Conservation (phyloP, 805 yeast genomes). For the Zygoascus ofunaensis region DNA sequence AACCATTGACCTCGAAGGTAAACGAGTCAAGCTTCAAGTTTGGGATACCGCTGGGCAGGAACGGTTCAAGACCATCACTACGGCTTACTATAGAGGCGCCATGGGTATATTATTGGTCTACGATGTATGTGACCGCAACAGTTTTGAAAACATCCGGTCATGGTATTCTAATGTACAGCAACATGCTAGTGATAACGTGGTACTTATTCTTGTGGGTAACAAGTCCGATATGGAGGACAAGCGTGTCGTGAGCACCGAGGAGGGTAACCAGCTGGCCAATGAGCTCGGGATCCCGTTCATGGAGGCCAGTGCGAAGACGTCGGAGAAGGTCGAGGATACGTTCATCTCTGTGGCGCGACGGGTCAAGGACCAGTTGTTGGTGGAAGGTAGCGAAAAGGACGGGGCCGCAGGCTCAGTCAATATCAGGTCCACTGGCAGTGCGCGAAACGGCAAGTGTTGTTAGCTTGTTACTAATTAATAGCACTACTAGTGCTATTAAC, state of each 20-base stretch:
- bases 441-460: conserved; percentile 27
- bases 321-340: conserved; percentile 83
- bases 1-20: conserved; percentile 88
- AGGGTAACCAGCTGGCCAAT: conserved; percentile 81
- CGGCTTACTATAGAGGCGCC: conserved; percentile 97
- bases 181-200: conserved; percentile 95
- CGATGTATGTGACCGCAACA: conserved; percentile 94
- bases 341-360: conserved; percentile 82
- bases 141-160: conserved; percentile 84
- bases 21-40: conserved; percentile 85
- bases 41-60: conserved; percentile 99
- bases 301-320: conserved; percentile 94
- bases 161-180: conserved; percentile 96
- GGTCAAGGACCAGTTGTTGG: conserved; percentile 67
- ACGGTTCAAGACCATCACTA: conserved; percentile 93
- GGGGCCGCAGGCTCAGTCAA: conserved; percentile 24
- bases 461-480: conserved; percentile 11
- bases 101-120: conserved; percentile 96
- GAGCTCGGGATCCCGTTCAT: conserved; percentile 84
- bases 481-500: too few species aligned
- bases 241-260: conserved; percentile 80
- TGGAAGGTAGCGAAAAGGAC: conserved; percentile 31
- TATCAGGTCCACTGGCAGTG: conserved; percentile 18
- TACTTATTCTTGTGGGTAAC: conserved; percentile 88
- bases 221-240: conserved; percentile 85